Conservation (phyloP, 306 rosid species). For the Leucaena leucocephala region DNA sequence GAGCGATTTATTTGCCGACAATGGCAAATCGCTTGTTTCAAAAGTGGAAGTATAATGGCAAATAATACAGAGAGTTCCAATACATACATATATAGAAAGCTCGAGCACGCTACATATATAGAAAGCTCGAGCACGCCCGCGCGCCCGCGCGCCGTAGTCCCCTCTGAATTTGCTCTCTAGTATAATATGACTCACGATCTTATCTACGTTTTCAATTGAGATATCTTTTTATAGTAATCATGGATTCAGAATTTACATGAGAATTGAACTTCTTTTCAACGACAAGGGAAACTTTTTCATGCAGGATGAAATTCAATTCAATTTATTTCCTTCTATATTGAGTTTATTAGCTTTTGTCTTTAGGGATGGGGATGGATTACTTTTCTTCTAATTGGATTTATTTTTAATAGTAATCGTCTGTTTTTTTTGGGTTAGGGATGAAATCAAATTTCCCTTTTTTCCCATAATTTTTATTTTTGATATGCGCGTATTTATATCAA, state of each 20-base stretch:
- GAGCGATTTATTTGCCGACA: neutral
- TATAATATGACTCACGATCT: neutral
- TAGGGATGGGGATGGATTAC: neutral
- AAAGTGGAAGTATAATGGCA: neutral
- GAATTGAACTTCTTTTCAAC: neutral
- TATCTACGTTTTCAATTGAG: neutral
- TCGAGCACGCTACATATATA: no score
- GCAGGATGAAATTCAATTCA: neutral
- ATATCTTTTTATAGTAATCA: neutral
- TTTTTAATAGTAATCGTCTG: neutral
- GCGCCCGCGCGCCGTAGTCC: neutral
- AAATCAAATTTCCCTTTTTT: neutral
- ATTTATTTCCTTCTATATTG: no score
- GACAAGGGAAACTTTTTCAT: no score
- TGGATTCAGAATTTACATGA: neutral
- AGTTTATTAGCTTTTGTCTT: neutral
- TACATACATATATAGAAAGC: neutral
- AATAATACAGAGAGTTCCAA: neutral
- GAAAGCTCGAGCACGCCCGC: no score
- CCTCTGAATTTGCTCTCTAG: neutral
- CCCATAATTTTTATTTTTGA: neutral
- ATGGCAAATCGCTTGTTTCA: neutral
- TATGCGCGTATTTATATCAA: neutral
- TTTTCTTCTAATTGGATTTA: neutral
- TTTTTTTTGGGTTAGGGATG: neutral